Percentiles rank a stretch among this genome's conserved stretches.
Conservation (phyloP, 371 early-diverging fungal species). For the Syncephalis plumigaleata region DNA sequence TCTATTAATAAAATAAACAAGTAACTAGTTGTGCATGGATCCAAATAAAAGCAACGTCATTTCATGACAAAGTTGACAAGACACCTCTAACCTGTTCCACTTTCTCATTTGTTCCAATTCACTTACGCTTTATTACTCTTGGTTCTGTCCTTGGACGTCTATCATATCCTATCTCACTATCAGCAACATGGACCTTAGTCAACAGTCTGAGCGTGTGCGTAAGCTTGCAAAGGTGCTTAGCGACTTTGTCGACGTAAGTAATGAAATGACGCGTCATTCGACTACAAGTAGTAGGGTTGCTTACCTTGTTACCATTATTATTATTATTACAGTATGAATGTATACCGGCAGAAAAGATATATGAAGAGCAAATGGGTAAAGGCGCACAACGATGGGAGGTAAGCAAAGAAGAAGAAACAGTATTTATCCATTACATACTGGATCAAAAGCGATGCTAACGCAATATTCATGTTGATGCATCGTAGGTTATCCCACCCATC, state of each 20-base stretch:
- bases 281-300: neutral
- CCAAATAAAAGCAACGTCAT: no score
- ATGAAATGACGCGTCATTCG: neutral
- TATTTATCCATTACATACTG: no score
- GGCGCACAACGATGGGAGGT: constrained; percentile 70
- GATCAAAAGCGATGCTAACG: constrained; percentile 1
- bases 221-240: constrained; percentile 44
- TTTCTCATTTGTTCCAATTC: no score
- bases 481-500: constrained; percentile 52
- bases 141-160: no score
- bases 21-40: no score
- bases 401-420: no score
- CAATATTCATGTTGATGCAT: no score
- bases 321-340: constrained; percentile 60
- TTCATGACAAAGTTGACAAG: no score
- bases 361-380: constrained; percentile 47
- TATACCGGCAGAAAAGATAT: constrained; percentile 77
- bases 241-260: constrained; percentile 62
- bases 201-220: constrained; percentile 41
- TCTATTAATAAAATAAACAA: no score
- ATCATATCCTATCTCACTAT: no score
- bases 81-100: no score
- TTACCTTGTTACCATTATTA: neutral
- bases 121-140: no score
- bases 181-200: neutral